Evolutionary conservation across 805 yeast genomes (phyloP).

Genomic region (Brettanomyces bruxellensis): DNA sequence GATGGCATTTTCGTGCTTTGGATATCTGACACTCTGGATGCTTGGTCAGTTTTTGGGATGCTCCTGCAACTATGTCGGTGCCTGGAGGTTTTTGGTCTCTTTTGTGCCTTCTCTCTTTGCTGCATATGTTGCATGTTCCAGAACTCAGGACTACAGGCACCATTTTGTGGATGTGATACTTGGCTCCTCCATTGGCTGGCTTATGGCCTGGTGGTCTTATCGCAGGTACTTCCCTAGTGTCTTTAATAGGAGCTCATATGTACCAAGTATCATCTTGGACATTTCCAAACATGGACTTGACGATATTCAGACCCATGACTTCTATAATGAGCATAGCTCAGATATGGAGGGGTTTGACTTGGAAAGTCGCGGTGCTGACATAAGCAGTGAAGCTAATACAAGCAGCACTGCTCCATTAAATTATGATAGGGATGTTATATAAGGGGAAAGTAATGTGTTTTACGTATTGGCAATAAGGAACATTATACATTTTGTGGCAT

Average conservation of each 20-base stretch:
- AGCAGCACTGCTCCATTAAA: no score
- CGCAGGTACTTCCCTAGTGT: conserved; percentile 42
- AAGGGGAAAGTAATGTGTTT: no score
- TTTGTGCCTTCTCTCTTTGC: conserved; percentile 61
- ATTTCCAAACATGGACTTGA: background rate
- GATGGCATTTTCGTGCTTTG: conserved; percentile 58
- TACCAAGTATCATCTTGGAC: conserved; percentile 26
- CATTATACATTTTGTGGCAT: no score
- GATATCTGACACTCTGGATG: conserved; percentile 56
- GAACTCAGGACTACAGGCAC: conserved; percentile 91
- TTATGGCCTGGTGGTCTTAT: conserved; percentile 51
- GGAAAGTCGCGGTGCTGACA: no score
- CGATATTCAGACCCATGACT: conserved; percentile 1
- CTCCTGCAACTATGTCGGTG: conserved; percentile 32
- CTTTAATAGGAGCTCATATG: conserved; percentile 25
- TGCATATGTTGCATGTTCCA: conserved; percentile 64
- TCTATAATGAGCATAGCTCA: background rate
- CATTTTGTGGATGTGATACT: conserved; percentile 77
- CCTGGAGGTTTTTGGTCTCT: conserved; percentile 53
- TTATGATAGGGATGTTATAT: no score
- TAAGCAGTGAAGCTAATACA: no score
- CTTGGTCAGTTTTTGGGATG: conserved; percentile 46
- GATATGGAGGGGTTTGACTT: no score
- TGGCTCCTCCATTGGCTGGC: conserved; percentile 61
- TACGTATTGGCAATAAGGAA: no score